Percentiles rank a stretch among this genome's conserved stretches.
Conservation (phyloP, 1,284 basidiomycete species). For the Trichosporon inkin region DNA sequence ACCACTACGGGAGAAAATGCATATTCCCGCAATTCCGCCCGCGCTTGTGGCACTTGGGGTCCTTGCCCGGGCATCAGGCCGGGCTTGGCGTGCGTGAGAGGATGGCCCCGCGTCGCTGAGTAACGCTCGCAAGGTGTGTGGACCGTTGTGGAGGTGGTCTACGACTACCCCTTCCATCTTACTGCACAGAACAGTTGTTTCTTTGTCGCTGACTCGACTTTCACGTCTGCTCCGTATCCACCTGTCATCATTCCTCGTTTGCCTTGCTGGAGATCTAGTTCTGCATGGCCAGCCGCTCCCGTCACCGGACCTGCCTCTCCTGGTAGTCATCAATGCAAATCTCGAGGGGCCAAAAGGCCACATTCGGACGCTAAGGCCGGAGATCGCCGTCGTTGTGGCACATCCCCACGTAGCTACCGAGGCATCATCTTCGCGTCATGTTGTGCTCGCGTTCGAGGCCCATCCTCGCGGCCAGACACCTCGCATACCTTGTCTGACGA, state of each 20-base stretch:
- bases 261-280: neutral
- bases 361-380: neutral
- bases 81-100: too few relatives aligned
- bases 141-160: neutral
- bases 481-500: neutral
- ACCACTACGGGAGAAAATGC: neutral
- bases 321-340: neutral
- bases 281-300: neutral
- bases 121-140: neutral
- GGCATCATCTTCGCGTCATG: constrained; percentile 7
- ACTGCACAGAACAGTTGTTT: too few relatives aligned
- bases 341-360: neutral
- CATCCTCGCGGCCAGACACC: neutral
- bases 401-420: neutral
- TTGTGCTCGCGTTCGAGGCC: neutral
- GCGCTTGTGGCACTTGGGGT: neutral
- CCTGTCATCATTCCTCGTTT: neutral
- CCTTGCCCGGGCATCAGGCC: neutral
- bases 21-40: neutral
- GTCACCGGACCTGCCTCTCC: neutral
- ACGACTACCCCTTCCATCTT: too few relatives aligned
- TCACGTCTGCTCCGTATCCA: neutral
- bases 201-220: neutral
- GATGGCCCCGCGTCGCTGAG: neutral
- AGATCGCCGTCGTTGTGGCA: constrained; percentile 2